Base-by-base conservation (phyloP, 2,329 filamentous ascomycete species). In the Stromatinia cepivora region DNA sequence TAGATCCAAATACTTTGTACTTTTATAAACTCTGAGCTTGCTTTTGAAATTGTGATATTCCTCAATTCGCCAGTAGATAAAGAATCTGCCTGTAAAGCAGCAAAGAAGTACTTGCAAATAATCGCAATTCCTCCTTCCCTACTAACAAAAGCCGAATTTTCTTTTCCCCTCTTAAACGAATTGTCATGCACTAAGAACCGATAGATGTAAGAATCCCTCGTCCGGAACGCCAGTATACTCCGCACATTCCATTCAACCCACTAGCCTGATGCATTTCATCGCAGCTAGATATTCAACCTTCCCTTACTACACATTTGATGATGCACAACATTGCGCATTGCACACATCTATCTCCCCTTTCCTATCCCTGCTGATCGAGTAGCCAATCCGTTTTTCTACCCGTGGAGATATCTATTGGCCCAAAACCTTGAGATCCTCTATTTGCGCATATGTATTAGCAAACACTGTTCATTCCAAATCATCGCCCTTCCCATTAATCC, bases 401-500 rank as follows among this genome's bases (percentile, higher is more conserved):
- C 34, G 1, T 11, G 31, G 13, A 52, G 4, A 52, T 52, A 52
- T 59, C 31, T 79, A 82, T 72, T 81, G 80, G 66, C 81, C 82
- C 66, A 83, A 74, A 65, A 82, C 81, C 71, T 79, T 81, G 70
- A 81, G 76, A 73, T 81, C 79, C 76, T 82, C 81, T 83, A 72
- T 59, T 63, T 52, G 67, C 54, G 48, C 22, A 52, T 1, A 53
- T 13, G 5, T 17, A 42, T 71, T 71, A 72, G 72, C 71, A 70
- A 73, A 70, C 17, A 36, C 42, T 53, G 15, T 45, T 39, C 8
- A 20, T 39, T 15, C 5, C n/a, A 8, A 4, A 66, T 20, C 25
- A 22, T 25, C 20, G 11, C 34, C 17, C 34, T 66, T 28, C 2
- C 13, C 2, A 11, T n/a, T 31, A 3, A 11, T 13, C 56, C 10